Base-by-base conservation (phyloP, 2,329 filamentous ascomycete species). In the Diplodia corticola region DNA sequence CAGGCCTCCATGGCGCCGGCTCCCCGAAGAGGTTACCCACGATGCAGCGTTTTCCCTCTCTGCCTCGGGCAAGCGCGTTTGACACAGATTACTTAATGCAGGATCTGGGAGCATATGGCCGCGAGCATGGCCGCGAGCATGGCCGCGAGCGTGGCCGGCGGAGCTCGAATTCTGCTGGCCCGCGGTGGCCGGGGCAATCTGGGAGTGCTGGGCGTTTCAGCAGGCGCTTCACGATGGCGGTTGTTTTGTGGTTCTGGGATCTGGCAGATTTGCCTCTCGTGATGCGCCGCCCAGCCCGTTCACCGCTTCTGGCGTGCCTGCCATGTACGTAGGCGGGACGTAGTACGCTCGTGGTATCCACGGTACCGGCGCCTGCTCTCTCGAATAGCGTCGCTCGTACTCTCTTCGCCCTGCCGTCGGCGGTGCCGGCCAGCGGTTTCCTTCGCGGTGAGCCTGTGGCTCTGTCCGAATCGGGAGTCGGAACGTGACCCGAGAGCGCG, bases 231-330 rank as follows among this genome's bases (percentile, higher is more conserved):
- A 24, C 24, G 26, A 22, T 35, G 44, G 40, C 33, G 57, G 37
- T 48, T 60, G 55, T 60, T 28, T 30, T 60, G 55, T 61, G 57
- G 57, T 49, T 61, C 57, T 61, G 57, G 26, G 35, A 61, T 61
- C 57, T 61, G 57, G 26, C 37, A 61, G 57, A 61, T 61, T 61
- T 12, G 2, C 22, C 55, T 60, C 57, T 61, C 57, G 57, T 61
- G 57, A 61, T 61, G 44, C n/a, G 40, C 35, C 28, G 20, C 30
- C 40, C 57, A 61, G 40, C 26, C 57, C 57, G 57, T 35, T 61
- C 57, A 61, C 57, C 57, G 57, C 57, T 60, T 20, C 26, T 24
- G 44, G 20, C 54, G 17, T 35, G 22, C 51, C 53, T 40, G 37
- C 53, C 17, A 17, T 37, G 35, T 37, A 37, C 35, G 35, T 15